These are phyloP conservation scores for Cryomyces minteri DNA, from an alignment of 495 filamentous ascomycete species.

Conservation along the genomic window DNA sequence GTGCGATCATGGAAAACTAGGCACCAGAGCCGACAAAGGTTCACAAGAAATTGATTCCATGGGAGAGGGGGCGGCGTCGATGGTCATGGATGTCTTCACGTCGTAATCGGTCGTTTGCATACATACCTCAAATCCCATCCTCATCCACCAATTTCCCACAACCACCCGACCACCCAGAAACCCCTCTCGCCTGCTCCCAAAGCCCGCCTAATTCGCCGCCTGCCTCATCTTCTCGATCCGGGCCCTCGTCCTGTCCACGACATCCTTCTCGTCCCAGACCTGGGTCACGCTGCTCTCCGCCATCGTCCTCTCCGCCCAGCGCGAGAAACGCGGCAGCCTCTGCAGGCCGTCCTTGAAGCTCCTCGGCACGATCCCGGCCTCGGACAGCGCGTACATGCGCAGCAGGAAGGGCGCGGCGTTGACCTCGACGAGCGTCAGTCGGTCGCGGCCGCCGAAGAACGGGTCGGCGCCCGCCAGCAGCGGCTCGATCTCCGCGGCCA, in stretches of 20 bases:
- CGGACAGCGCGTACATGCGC: constrained; percentile 31
- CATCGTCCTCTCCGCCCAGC: constrained; percentile 45
- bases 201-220: too few relatives aligned
- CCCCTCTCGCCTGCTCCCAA: too few relatives aligned
- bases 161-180: too few relatives aligned
- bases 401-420: constrained; percentile 44
- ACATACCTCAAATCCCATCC: too few relatives aligned
- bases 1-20: too few relatives aligned
- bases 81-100: too few relatives aligned
- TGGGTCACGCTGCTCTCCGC: constrained; percentile 46
- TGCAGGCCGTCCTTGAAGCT: constrained; percentile 28
- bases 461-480: constrained; percentile 45
- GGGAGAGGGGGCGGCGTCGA: too few relatives aligned
- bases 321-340: constrained; percentile 42
- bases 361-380: constrained; percentile 30
- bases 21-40: too few relatives aligned
- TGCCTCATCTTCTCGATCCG: constrained; percentile 12
- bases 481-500: constrained; percentile 62
- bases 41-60: too few relatives aligned
- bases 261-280: constrained; percentile 36
- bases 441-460: constrained; percentile 66
- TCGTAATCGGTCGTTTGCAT: too few relatives aligned
- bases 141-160: too few relatives aligned
- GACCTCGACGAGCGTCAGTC: constrained; percentile 65
- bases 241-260: constrained; percentile 9